Evolutionary conservation across 768 basidiomycete species (phyloP).

Genomic region (Boletus sensibilis): DNA sequence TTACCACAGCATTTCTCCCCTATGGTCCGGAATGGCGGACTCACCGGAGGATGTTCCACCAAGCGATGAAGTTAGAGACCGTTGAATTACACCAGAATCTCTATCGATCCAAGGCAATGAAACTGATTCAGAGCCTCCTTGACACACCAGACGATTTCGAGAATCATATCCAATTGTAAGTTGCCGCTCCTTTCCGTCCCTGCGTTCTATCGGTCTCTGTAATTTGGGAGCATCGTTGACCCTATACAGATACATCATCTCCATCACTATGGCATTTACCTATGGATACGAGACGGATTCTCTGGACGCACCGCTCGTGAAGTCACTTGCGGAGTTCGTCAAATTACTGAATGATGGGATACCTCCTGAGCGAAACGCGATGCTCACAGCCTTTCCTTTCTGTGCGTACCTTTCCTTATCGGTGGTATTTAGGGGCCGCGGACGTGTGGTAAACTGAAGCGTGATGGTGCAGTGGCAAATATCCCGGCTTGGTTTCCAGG

Average conservation of each 20-base stretch:
- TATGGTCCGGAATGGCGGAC: conserved; percentile 29
- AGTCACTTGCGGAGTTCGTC: conserved; percentile 24
- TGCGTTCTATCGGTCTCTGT: neutral
- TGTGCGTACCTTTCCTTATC: conserved; percentile 14
- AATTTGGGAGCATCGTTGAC: neutral
- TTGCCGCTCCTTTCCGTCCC: neutral
- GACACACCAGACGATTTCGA: conserved; percentile 26
- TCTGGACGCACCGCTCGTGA: conserved; percentile 28
- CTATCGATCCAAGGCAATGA: conserved; percentile 22
- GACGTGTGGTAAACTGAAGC: neutral
- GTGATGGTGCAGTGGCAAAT: conserved; percentile 21
- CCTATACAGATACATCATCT: conserved; percentile 27
- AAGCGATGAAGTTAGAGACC: conserved; percentile 22
- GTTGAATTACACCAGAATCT: conserved; percentile 22
- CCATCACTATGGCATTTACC: conserved; percentile 32
- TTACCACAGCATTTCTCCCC: conserved; percentile 29
- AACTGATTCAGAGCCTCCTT: conserved; percentile 20
- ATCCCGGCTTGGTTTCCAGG: conserved; percentile 33
- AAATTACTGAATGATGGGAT: conserved; percentile 24
- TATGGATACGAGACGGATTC: conserved; percentile 31
- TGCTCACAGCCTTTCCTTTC: conserved; percentile 32
- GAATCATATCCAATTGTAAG: conserved; percentile 25
- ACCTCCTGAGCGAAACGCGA: conserved; percentile 25
- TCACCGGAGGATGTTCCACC: conserved; percentile 31
- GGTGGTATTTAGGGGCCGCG: neutral